Base-by-base conservation (phyloP, 805 yeast genomes). In the Torulaspora delbrueckii region DNA sequence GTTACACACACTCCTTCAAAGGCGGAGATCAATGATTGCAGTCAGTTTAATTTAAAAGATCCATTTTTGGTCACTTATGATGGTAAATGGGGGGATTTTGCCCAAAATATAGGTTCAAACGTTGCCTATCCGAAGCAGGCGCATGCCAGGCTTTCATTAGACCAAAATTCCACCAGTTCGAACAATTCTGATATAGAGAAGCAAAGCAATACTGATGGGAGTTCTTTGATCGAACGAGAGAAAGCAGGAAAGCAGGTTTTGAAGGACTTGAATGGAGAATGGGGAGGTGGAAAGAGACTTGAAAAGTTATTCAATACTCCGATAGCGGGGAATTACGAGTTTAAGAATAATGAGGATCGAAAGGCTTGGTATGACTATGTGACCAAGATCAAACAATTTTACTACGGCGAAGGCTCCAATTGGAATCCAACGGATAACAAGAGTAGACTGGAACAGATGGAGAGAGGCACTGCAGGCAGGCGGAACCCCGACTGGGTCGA, bases 261-360 rank as follows among this genome's bases (percentile, higher is more conserved):
- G 26, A 67, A 70, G 3, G 75, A 74, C 45, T 62, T 80, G 42
- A 70, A 74, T 35, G 74, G 75, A 1, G 67, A 73, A 16, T 86
- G 93, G 93, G 81, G 82, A 28, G 95, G 95, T 32, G 86, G 76
- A 46, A 76, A 76, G 45, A 65, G 89, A 48, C 68, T 86, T 50
- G 74, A 75, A 45, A 69, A 67, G 37, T 77, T 81, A 24, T 74
- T 81, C 50, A 58, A 58, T 31, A 56, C 60, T 10, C 65, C 65
- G 2, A 47, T 57, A 10, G 47, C 53, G 7, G 61, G 54, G 2
- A 53, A 58, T 28, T 52, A 49, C 34, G 53, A 60, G 23, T 62
- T 65, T 39, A 63, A 60, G 35, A 57, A 51, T 14, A 51, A 53
- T 32, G 54, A 59, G 30, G 67, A 64, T 40, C 56, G 63, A 9